phyloP scores from a whole-genome alignment of 2,329 filamentous ascomycete species.

The Trichoderma sp. region DNA sequence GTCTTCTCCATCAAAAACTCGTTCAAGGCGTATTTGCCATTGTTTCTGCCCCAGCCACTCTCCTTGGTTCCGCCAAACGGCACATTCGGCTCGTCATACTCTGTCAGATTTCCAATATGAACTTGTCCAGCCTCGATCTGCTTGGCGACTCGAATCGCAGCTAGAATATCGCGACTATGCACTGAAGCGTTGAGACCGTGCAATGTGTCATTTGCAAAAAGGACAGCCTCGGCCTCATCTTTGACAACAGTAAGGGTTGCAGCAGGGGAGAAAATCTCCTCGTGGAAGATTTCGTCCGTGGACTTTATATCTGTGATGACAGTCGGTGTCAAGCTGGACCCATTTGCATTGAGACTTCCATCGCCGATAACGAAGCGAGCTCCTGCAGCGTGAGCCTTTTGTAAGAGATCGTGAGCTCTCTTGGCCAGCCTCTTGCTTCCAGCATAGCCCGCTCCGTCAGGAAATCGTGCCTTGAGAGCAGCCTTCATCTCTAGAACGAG shows the following conservation, averaged over 20 bases:
- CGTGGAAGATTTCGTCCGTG: constrained; percentile 69
- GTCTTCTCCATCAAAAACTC: constrained; percentile 35
- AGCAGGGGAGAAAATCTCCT: constrained; percentile 73
- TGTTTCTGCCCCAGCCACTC: constrained; percentile 64
- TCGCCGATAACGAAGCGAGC: constrained; percentile 51
- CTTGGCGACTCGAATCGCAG: constrained; percentile 58
- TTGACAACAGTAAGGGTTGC: constrained; percentile 67
- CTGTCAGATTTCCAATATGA: constrained; percentile 65
- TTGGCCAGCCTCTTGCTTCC: neutral
- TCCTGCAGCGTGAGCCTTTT: constrained; percentile 68
- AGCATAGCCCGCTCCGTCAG: neutral
- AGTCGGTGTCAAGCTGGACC: constrained; percentile 49
- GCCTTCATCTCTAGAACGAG: constrained; percentile 7
- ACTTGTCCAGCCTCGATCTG: constrained; percentile 65
- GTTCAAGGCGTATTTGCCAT: constrained; percentile 36
- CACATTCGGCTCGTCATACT: constrained; percentile 63
- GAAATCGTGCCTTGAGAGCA: neutral
- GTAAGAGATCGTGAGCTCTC: constrained; percentile 13
- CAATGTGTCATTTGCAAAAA: constrained; percentile 76
- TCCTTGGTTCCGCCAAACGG: constrained; percentile 67
- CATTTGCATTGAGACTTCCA: constrained; percentile 2
- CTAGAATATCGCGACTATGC: constrained; percentile 67
- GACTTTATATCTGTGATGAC: constrained; percentile 63
- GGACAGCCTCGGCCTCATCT: constrained; percentile 69
- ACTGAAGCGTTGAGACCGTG: constrained; percentile 72